Conservation (phyloP, 192 early-diverging fungal species). For the Helicostylum pulchrum region DNA sequence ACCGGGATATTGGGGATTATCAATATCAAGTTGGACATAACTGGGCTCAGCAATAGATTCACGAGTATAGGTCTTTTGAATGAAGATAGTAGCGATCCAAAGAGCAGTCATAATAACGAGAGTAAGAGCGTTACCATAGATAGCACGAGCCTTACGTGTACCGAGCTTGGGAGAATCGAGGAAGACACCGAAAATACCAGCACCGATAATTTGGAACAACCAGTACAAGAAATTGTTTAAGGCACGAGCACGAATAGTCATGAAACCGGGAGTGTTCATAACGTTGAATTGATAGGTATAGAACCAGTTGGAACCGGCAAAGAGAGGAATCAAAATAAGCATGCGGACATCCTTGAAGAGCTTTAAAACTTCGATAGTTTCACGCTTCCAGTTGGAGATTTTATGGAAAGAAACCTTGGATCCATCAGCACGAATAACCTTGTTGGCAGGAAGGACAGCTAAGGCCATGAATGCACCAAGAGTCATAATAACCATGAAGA, state of each 20-base stretch:
- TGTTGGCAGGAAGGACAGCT: constrained; percentile 50
- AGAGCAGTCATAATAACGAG: constrained; percentile 50
- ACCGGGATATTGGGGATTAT: constrained; percentile 44
- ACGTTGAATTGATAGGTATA: constrained; percentile 70
- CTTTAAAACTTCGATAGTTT: constrained; percentile 46
- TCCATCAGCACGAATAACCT: constrained; percentile 69
- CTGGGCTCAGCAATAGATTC: constrained; percentile 6
- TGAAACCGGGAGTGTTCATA: constrained; percentile 65
- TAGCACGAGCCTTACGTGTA: constrained; percentile 60
- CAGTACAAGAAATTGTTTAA: constrained; percentile 79
- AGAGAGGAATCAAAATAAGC: constrained; percentile 65
- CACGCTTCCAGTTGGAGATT: constrained; percentile 63
- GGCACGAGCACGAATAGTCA: constrained; percentile 64
- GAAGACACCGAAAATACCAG: constrained; percentile 59
- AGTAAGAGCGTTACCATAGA: constrained; percentile 51
- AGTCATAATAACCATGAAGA: constrained; percentile 66
- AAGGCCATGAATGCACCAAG: constrained; percentile 59
- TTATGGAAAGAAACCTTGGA: constrained; percentile 61
- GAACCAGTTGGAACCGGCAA: constrained; percentile 75
- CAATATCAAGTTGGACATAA: constrained; percentile 27
- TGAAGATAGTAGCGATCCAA: constrained; percentile 59
- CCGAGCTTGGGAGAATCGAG: constrained; percentile 56
- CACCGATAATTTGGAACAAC: constrained; percentile 71
- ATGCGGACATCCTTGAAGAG: constrained; percentile 65
- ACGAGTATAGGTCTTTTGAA: constrained; percentile 54